These are phyloP conservation scores for Eudorina sp. DNA, from an alignment of 139 green algal species.

Conservation along the genomic window DNA sequence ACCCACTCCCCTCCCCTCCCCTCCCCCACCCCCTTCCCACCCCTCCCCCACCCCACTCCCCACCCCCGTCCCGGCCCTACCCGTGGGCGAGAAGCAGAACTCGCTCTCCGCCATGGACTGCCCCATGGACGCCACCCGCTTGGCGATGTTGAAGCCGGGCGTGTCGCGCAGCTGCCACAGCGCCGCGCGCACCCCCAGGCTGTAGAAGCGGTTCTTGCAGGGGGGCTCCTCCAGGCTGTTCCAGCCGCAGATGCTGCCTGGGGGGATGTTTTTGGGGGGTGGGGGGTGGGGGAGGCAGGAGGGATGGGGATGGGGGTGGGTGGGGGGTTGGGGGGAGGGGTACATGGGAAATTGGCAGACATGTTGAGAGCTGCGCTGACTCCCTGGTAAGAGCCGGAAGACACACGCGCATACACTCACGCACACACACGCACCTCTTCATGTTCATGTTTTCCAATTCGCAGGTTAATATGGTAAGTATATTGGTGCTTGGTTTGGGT, in stretches of 20 bases:
- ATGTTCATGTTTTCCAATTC: too few species aligned
- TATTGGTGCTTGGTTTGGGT: too few species aligned
- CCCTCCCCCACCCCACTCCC: background rate
- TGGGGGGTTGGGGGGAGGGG: background rate
- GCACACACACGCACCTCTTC: too few species aligned
- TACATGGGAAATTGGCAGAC: background rate
- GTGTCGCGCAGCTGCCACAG: slow-evolving; percentile 35
- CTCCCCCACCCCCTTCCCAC: background rate
- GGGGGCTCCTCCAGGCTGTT: slow-evolving; percentile 37
- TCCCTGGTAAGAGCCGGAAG: too few species aligned
- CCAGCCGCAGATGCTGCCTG: slow-evolving; percentile 33
- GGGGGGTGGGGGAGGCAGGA: too few species aligned
- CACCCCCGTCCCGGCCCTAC: background rate
- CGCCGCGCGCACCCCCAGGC: slow-evolving; percentile 20
- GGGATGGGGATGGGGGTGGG: background rate
- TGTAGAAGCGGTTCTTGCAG: slow-evolving; percentile 30
- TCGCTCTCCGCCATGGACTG: slow-evolving; percentile 38
- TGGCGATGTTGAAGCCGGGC: slow-evolving; percentile 43
- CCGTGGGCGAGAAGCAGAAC: slow-evolving; percentile 42
- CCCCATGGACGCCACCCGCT: slow-evolving; percentile 18
- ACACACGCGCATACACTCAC: too few species aligned
- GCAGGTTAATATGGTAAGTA: too few species aligned
- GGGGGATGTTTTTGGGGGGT: too few species aligned
- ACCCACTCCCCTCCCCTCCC: background rate
- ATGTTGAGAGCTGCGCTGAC: too few species aligned